Percentiles rank a stretch among this genome's conserved stretches.
Evolutionary conservation across 148 eudicot genomes (phyloP).

Genomic region (Vaccinium macrocarpon): DNA sequence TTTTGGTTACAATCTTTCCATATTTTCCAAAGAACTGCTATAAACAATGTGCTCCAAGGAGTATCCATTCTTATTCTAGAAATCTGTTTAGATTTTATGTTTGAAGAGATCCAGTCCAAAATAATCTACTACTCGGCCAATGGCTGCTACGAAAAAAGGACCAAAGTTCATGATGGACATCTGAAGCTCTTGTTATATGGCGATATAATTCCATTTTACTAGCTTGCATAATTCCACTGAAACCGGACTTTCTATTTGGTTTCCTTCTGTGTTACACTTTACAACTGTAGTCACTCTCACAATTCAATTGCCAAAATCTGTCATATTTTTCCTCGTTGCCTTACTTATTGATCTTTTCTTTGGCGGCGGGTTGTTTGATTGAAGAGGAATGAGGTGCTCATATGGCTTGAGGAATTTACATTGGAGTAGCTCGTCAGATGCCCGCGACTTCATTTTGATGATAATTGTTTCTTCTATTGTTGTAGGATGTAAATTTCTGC

Average conservation of each 20-base stretch:
- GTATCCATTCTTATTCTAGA: too few relatives aligned
- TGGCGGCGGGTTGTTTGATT: background rate
- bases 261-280: background rate
- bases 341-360: background rate
- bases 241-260: background rate
- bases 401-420: conserved; percentile 89
- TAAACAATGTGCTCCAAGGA: too few relatives aligned
- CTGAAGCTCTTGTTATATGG: too few relatives aligned
- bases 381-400: conserved; percentile 93
- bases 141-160: too few relatives aligned
- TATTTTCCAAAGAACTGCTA: too few relatives aligned
- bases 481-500: background rate
- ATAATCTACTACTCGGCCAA: too few relatives aligned
- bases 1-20: too few relatives aligned
- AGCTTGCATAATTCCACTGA: too few relatives aligned
- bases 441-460: background rate
- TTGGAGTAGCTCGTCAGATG: conserved; percentile 40
- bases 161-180: too few relatives aligned
- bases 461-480: background rate
- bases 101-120: too few relatives aligned
- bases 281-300: background rate
- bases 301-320: background rate
- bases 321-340: background rate
- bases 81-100: too few relatives aligned
- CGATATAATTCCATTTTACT: too few relatives aligned